Conservation (phyloP, 306 rosid species). For the Vigna mungo region DNA sequence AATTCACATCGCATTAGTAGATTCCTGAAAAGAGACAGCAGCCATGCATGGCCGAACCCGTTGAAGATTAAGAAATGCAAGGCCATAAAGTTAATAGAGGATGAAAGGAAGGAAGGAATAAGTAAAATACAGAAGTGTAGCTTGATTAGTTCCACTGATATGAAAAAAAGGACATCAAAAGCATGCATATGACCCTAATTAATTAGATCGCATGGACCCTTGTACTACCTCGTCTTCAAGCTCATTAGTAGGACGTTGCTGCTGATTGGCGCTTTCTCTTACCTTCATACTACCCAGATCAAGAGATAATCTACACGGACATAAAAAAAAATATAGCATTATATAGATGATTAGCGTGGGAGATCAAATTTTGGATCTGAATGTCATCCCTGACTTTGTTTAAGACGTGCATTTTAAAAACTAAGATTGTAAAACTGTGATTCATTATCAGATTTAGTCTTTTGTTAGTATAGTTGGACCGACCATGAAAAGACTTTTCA, state of each 20-base stretch:
- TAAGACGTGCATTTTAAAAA: conserved; percentile 21
- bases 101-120: not conserved
- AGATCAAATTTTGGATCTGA: conserved; percentile 17
- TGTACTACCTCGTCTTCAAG: conserved; percentile 87
- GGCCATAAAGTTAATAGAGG: conserved; percentile 1
- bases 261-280: conserved; percentile 62
- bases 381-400: conserved; percentile 16
- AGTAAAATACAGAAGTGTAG: conserved; percentile 4
- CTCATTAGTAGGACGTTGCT: conserved; percentile 59
- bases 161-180: conserved; percentile 15
- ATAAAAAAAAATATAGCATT: conserved; percentile 45
- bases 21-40: conserved; percentile 24
- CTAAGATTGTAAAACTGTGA: conserved; percentile 10
- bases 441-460: not conserved
- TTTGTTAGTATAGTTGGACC: not conserved
- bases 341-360: conserved; percentile 2
- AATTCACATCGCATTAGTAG: conserved; percentile 50
- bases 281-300: conserved; percentile 85
- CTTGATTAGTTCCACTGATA: conserved; percentile 23
- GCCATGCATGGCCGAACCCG: conserved; percentile 8
- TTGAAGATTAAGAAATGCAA: conserved; percentile 32
- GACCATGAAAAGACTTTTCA: not conserved
- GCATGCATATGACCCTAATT: conserved; percentile 23
- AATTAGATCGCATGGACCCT: not conserved
- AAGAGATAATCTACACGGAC: conserved; percentile 71